phyloP scores from a whole-genome alignment of 2,329 filamentous ascomycete genomes.

The Pseudogymnoascus sp. region DNA sequence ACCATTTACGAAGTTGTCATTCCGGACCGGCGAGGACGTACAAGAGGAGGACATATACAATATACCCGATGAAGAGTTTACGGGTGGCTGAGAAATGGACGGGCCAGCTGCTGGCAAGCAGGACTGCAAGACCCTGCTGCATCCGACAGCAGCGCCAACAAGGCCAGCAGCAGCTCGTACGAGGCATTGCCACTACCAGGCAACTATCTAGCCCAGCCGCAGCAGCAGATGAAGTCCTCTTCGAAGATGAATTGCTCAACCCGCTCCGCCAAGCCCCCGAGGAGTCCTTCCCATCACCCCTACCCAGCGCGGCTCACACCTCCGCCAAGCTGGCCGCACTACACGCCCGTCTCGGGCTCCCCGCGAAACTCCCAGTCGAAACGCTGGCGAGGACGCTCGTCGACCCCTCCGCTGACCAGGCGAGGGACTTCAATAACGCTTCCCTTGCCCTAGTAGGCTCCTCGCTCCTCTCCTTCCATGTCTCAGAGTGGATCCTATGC shows the following conservation, averaged over 20 bases:
- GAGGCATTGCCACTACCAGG: conserved; percentile 14
- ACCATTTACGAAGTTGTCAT: conserved; percentile 8
- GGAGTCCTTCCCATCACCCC: conserved; percentile 57
- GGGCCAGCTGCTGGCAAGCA: conserved; percentile 46
- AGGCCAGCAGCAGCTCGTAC: conserved; percentile 22
- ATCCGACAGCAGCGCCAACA: conserved; percentile 27
- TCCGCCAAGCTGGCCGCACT: conserved; percentile 90
- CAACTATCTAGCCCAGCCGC: background rate
- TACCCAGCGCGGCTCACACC: conserved; percentile 53
- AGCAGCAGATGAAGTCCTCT: conserved; percentile 18
- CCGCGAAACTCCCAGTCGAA: conserved; percentile 72
- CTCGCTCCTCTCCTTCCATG: conserved; percentile 80
- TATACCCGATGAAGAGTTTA: conserved; percentile 50
- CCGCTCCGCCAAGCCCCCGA: background rate
- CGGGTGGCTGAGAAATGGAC: conserved; percentile 48
- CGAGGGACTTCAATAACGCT: conserved; percentile 79
- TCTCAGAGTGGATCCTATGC: conserved; percentile 78
- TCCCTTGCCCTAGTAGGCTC: conserved; percentile 74
- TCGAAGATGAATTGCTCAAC: conserved; percentile 21
- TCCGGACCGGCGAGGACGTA: conserved; percentile 11
- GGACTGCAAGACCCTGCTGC: conserved; percentile 34
- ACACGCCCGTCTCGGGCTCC: conserved; percentile 78
- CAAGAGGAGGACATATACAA: conserved; percentile 17
- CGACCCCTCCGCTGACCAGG: conserved; percentile 73
- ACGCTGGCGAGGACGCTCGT: conserved; percentile 81